Conservation (phyloP, 2,329 filamentous ascomycete species). For the Cladorrhinum sp. region DNA sequence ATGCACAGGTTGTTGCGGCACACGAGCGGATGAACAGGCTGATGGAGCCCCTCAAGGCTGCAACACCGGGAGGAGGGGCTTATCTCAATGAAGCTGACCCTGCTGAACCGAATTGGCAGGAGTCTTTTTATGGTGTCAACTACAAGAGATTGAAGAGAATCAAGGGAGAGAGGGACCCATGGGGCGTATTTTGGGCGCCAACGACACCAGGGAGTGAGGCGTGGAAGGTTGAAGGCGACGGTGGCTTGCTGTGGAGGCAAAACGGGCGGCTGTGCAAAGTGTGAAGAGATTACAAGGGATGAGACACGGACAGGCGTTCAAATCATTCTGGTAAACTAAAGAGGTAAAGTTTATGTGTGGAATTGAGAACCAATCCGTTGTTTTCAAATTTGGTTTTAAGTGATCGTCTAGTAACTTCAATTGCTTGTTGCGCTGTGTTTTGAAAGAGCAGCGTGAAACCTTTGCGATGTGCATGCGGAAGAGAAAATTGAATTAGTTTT, state of each 20-base stretch:
- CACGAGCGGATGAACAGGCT: not conserved
- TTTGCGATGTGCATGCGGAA: too few species aligned
- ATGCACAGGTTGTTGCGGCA: not conserved
- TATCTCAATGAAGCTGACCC: slow-evolving; percentile 5
- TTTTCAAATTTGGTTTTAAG: too few species aligned
- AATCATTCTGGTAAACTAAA: too few species aligned
- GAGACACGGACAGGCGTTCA: too few species aligned
- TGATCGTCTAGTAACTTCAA: too few species aligned
- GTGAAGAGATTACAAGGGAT: too few species aligned
- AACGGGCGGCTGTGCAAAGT: not conserved
- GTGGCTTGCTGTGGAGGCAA: slow-evolving; percentile 37
- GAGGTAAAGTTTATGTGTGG: too few species aligned
- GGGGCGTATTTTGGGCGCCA: slow-evolving; percentile 13
- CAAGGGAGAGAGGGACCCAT: slow-evolving; percentile 24
- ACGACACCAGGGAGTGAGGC: slow-evolving; percentile 38
- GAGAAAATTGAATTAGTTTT: too few species aligned
- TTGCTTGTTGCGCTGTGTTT: too few species aligned
- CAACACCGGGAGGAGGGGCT: slow-evolving; percentile 2
- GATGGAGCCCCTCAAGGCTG: slow-evolving; percentile 2
- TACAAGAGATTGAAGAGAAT: slow-evolving; percentile 13
- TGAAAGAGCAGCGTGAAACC: too few species aligned
- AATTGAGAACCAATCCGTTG: too few species aligned
- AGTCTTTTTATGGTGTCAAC: slow-evolving; percentile 18
- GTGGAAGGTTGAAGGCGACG: slow-evolving; percentile 35
- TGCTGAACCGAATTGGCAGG: slow-evolving; percentile 16